These are phyloP conservation scores for Phytophthora ramorum DNA, from an alignment of 352 stramenopile species.

Conservation along the genomic window DNA sequence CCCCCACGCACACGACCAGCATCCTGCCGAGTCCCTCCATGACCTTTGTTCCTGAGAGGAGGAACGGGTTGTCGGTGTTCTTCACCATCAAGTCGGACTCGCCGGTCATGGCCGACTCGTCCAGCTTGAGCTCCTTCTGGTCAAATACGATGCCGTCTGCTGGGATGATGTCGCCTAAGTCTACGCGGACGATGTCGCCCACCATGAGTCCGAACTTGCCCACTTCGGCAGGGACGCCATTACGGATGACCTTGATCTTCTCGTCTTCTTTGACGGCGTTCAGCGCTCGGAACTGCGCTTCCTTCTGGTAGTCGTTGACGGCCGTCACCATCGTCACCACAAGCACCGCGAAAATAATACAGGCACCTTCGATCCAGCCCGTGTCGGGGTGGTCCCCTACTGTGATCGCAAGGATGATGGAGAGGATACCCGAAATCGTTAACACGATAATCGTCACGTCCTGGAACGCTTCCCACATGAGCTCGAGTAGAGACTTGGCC, in stretches of 20 bases:
- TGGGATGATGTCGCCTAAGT: constrained; percentile 90
- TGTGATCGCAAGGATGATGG: constrained; percentile 55
- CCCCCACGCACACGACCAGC: constrained; percentile 94
- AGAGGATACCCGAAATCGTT: constrained; percentile 59
- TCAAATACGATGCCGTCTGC: constrained; percentile 92
- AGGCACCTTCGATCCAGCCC: constrained; percentile 91
- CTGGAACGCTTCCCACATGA: constrained; percentile 93
- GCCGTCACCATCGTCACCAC: constrained; percentile 92
- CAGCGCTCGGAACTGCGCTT: constrained; percentile 89
- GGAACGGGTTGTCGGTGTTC: constrained; percentile 88
- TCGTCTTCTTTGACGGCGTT: constrained; percentile 88
- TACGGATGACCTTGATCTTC: constrained; percentile 87
- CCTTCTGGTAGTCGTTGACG: constrained; percentile 93
- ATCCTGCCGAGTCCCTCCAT: constrained; percentile 93
- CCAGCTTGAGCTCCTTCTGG: constrained; percentile 89
- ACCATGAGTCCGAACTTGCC: constrained; percentile 86
- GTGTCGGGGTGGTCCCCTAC: constrained; percentile 67
- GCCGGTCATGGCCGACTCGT: constrained; percentile 93
- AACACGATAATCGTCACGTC: constrained; percentile 80
- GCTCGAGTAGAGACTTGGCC: constrained; percentile 61
- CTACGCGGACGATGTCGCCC: constrained; percentile 87
- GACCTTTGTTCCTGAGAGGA: constrained; percentile 95
- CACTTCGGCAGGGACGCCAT: constrained; percentile 65
- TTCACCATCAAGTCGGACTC: constrained; percentile 92
- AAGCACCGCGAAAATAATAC: constrained; percentile 92